phyloP scores from a whole-genome alignment of 2,329 filamentous ascomycete species.

The Diaporthe eres region DNA sequence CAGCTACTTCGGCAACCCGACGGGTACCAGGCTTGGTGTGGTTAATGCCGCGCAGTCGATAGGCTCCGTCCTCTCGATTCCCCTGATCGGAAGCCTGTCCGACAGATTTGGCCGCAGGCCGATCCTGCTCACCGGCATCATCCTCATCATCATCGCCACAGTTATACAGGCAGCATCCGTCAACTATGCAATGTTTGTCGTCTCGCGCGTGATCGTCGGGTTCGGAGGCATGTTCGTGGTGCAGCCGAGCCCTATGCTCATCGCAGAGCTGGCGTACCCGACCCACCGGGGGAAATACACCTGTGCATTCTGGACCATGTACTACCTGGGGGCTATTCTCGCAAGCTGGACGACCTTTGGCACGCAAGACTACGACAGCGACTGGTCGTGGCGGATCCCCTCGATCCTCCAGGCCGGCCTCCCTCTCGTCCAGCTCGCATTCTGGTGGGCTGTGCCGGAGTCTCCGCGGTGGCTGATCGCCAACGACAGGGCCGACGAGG shows the following conservation, averaged over 20 bases:
- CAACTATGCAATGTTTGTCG: constrained; percentile 51
- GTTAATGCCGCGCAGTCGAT: constrained; percentile 50
- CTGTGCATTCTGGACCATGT: constrained; percentile 52
- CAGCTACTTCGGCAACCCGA: constrained; percentile 50
- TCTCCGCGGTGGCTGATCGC: constrained; percentile 64
- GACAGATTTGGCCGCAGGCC: constrained; percentile 49
- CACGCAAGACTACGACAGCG: constrained; percentile 44
- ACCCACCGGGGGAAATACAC: constrained; percentile 53
- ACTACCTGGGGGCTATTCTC: constrained; percentile 54
- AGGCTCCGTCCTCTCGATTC: constrained; percentile 53
- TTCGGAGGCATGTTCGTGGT: constrained; percentile 55
- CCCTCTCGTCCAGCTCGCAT: constrained; percentile 54
- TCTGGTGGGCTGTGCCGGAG: constrained; percentile 60
- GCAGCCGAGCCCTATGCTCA: constrained; percentile 53
- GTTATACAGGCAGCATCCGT: constrained; percentile 54
- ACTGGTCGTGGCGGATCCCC: constrained; percentile 51
- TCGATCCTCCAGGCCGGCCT: constrained; percentile 50
- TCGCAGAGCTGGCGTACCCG: constrained; percentile 54
- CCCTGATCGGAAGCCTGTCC: constrained; percentile 51
- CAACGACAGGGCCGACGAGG: constrained; percentile 64
- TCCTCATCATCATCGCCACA: constrained; percentile 53
- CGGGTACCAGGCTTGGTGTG: constrained; percentile 50
- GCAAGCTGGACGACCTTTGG: constrained; percentile 57
- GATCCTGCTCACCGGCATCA: constrained; percentile 46
- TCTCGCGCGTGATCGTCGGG: constrained; percentile 21